Conservation (phyloP, 2,329 filamentous ascomycete genomes). For the Capronia americana region DNA sequence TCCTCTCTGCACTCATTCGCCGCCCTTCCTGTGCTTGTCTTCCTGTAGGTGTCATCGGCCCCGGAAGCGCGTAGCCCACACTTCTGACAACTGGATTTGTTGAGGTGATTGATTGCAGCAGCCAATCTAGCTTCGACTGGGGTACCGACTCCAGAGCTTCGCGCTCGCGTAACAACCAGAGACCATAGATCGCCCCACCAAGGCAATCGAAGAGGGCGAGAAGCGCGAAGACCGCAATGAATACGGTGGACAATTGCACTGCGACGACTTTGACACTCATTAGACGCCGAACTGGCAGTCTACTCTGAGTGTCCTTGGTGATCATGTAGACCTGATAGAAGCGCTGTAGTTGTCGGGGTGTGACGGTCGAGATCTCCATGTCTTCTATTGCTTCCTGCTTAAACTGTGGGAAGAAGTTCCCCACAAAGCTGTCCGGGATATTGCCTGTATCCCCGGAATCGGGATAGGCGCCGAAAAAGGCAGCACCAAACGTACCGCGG, state of each 20-base stretch:
- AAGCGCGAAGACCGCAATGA: conserved; percentile 18
- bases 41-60: not conserved
- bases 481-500: not conserved
- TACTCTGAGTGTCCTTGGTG: conserved; percentile 24
- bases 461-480: conserved; percentile 16
- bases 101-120: conserved; percentile 20
- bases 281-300: not conserved
- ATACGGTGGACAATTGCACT: conserved; percentile 22
- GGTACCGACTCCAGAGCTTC: conserved; percentile 14
- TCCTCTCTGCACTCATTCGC: not conserved
- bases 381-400: conserved; percentile 17
- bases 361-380: conserved; percentile 5
- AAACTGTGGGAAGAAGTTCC: conserved; percentile 18
- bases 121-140: conserved; percentile 32
- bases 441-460: conserved; percentile 3
- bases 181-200: conserved; percentile 12
- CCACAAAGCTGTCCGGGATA: conserved; percentile 1
- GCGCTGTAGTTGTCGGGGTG: conserved; percentile 17
- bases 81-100: not conserved
- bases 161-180: conserved; percentile 16
- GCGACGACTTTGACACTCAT: conserved; percentile 23
- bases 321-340: conserved; percentile 28
- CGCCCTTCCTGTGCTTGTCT: not conserved
- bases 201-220: conserved; percentile 19
- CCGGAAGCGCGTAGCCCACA: not conserved